phyloP scores from a whole-genome alignment of 768 basidiomycete genomes.

The Pleurotus cornucopiae region DNA sequence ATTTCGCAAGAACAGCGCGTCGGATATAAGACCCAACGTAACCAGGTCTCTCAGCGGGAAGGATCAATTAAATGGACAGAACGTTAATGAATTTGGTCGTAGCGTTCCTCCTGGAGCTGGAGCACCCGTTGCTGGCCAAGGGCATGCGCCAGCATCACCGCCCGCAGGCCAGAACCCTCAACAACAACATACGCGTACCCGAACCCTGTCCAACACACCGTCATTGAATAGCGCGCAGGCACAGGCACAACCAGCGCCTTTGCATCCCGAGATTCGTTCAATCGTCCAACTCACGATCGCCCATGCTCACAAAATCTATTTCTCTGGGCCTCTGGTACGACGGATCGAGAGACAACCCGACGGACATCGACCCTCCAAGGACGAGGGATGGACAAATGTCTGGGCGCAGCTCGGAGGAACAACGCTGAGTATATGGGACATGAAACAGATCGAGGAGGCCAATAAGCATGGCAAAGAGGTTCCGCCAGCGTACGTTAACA shows the following conservation, averaged over 20 bases:
- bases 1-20: constrained; percentile 40
- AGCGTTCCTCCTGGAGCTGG: not conserved
- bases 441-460: constrained; percentile 83
- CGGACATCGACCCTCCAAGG: constrained; percentile 63
- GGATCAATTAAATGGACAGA: not conserved
- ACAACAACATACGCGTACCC: not conserved
- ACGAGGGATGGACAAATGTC: constrained; percentile 79
- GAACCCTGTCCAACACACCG: constrained; percentile 8
- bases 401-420: constrained; percentile 91
- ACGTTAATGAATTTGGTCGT: constrained; percentile 3
- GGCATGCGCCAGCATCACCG: not conserved
- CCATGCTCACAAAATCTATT: constrained; percentile 84
- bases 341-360: constrained; percentile 75
- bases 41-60: constrained; percentile 8
- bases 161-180: not conserved
- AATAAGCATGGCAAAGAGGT: constrained; percentile 77
- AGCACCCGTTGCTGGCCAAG: not conserved
- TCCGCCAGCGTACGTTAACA: constrained; percentile 83
- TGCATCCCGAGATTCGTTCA: constrained; percentile 82
- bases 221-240: constrained; percentile 5
- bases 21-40: constrained; percentile 20
- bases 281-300: constrained; percentile 70
- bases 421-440: constrained; percentile 88
- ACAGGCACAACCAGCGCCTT: constrained; percentile 21
- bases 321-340: constrained; percentile 78